Base-by-base conservation (phyloP, 768 basidiomycete genomes). In the Trametes meyenii region DNA sequence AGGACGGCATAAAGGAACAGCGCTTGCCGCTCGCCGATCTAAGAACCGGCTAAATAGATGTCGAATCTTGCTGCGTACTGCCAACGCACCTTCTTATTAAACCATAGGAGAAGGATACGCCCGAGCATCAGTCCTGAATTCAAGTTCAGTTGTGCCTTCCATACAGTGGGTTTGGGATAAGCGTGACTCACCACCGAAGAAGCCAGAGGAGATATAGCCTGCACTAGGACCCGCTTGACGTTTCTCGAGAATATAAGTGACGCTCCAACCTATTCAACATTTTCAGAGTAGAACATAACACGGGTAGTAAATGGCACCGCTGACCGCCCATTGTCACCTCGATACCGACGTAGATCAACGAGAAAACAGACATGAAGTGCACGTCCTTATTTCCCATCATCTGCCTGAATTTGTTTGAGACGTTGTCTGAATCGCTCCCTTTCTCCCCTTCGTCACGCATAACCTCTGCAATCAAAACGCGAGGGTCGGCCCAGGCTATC, bases 231-330 rank as follows among this genome's bases (percentile, higher is more conserved):
- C 75, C 4, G 78, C 79, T 29, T 72, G 69, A 12, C 79, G 72
- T 54, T 73, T 70, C 39, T 74, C 63, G 51, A 78, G 72, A 35
- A 81, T 73, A 65, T 74, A 80, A 1, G 80, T 81, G 14, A 80
- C 79, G 55, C 77, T 79, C 79, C 80, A 81, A 21, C 78, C 78
- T 76, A n/a, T n/a, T n/a, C n/a, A n/a, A n/a, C n/a, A n/a, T n/a
- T n/a, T n/a, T n/a, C n/a, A n/a, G n/a, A n/a, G n/a, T n/a, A n/a
- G n/a, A n/a, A n/a, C n/a, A 45, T 12, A 46, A 46, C 14, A 21
- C 45, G 29, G 29, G 4, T 8, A 23, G 10, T 46, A 13, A 21
- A 1, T 11, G 58, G n/a, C n/a, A n/a, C n/a, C 66, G 38, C 63
- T n/a, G n/a, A 76, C 77, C 78, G 44, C 79, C 79, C 42, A 81